Evolutionary conservation across 2,329 filamentous ascomycete species (phyloP), one percentile per base, ranked within the genome.

Genomic region (Cordyceps cicadae): DNA sequence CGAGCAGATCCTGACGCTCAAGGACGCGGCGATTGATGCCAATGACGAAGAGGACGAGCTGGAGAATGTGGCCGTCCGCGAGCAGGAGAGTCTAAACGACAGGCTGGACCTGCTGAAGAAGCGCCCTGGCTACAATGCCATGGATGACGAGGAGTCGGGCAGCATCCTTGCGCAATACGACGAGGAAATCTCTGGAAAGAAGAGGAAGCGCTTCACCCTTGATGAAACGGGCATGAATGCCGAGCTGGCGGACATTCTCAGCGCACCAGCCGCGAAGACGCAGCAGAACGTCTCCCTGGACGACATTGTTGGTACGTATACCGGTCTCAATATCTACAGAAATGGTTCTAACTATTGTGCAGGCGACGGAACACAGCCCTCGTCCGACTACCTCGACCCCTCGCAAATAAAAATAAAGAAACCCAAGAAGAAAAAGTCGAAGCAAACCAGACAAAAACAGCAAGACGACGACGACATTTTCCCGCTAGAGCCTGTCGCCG

Each of bases 381-480:
- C 83, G 17, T 96, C 92, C 19, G 94, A 99, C 72, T 99, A 99
- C 71, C 79, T 95, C 64, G 91, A 96, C 63, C 77, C 87, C 17
- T 89, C 89, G 1, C 88, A 94, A 67, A 84, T 97, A 69, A 99
- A 97, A 74, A 83, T 97, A 64, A 95, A 92, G 76, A 99, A 96
- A 72, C 87, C 90, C 0, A 97, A 96, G 75, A 97, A 96, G 77
- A 93, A 86, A 77, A 94, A 93, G 75, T 82, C 85, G 37, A 93
- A 92, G 72, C 81, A 84, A 26, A 90, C 88, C 2, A 81, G 89
- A 55, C 85, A 89, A 70, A 88, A 87, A 66, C 81, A 81, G 1
- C 75, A 80, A n/a, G 84, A 87, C 48, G 84, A 86, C 34, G 84
- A 87, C 60, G 84, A 84, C 54, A 75, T 86, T 5, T 79, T 86